phyloP scores from a whole-genome alignment of 2,329 filamentous ascomycete genomes.

The Penicillium sp. region DNA sequence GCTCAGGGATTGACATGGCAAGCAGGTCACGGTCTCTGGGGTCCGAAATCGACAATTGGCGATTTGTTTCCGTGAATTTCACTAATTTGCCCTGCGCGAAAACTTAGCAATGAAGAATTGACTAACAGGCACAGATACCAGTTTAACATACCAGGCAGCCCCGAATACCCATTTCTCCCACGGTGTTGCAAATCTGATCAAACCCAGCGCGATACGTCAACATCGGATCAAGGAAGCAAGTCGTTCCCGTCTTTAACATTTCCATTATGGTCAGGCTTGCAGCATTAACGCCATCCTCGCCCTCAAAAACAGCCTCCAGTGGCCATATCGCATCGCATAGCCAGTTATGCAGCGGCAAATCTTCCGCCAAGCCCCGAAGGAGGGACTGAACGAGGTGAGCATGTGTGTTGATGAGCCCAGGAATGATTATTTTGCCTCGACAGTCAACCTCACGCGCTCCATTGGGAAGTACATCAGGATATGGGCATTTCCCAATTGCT shows the following conservation, averaged over 20 bases:
- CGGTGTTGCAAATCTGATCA: conserved; percentile 30
- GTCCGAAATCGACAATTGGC: conserved; percentile 28
- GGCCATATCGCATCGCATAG: conserved; percentile 39
- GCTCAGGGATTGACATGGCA: conserved; percentile 28
- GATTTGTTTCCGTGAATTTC: conserved; percentile 27
- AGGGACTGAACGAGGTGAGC: conserved; percentile 38
- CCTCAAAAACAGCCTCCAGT: conserved; percentile 35
- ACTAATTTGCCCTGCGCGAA: conserved; percentile 15
- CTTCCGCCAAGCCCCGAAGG: conserved; percentile 33
- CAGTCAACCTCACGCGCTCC: conserved; percentile 26
- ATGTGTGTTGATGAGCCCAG: conserved; percentile 39
- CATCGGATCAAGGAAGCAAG: conserved; percentile 40
- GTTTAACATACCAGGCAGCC: conserved; percentile 26
- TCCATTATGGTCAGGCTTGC: conserved; percentile 36
- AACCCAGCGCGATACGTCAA: conserved; percentile 29
- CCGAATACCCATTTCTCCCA: conserved; percentile 35
- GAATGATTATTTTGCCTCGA: conserved; percentile 33
- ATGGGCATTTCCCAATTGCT: conserved; percentile 7
- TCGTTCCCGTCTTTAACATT: conserved; percentile 41
- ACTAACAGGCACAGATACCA: background rate
- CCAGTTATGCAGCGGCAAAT: conserved; percentile 28
- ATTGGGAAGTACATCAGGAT: background rate
- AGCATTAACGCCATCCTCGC: conserved; percentile 36
- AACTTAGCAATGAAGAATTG: background rate
- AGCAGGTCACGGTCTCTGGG: conserved; percentile 28